Evolutionary conservation across 768 basidiomycete genomes (phyloP).

Genomic region (Tubosaeta sp.): DNA sequence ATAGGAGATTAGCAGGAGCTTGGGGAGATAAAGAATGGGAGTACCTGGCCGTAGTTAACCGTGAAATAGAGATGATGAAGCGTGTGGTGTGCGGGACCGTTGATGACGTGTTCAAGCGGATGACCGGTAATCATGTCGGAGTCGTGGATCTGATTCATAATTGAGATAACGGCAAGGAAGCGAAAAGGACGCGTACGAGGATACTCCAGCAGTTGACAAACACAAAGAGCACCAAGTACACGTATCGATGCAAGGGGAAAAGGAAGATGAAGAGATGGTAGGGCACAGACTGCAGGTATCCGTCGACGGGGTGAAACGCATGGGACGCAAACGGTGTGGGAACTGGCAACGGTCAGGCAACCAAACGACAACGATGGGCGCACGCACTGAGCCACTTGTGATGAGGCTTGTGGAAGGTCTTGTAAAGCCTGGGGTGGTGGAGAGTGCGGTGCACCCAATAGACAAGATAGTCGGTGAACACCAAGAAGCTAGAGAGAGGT

Average conservation of each 20-base stretch:
- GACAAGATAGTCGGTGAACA: conserved; percentile 89
- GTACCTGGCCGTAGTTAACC: conserved; percentile 89
- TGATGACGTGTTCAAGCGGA: conserved; percentile 83
- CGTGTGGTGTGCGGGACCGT: conserved; percentile 98
- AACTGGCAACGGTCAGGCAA: conserved; percentile 44
- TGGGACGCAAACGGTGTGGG: conserved; percentile 97
- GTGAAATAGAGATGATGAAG: conserved; percentile 97
- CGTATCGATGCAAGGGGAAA: conserved; percentile 82
- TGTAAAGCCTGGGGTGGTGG: conserved; percentile 85
- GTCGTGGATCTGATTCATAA: conserved; percentile 77
- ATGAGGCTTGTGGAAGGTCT: conserved; percentile 92
- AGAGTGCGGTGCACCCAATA: conserved; percentile 96
- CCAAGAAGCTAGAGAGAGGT: conserved; percentile 51
- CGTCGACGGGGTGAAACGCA: conserved; percentile 96
- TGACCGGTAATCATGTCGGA: conserved; percentile 98
- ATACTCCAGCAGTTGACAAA: conserved; percentile 94
- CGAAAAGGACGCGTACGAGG: conserved; percentile 47
- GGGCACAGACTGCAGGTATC: conserved; percentile 89
- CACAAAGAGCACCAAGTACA: conserved; percentile 85
- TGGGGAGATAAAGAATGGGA: conserved; percentile 42
- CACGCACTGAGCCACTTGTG: conserved; percentile 94
- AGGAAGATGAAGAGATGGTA: conserved; percentile 91
- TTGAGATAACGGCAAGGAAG: neutral
- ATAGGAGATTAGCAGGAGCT: conserved; percentile 16
- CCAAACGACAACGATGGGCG: neutral